Evolutionary conservation across 2,329 filamentous ascomycete species (phyloP).

Genomic region (Clonostachys solani): DNA sequence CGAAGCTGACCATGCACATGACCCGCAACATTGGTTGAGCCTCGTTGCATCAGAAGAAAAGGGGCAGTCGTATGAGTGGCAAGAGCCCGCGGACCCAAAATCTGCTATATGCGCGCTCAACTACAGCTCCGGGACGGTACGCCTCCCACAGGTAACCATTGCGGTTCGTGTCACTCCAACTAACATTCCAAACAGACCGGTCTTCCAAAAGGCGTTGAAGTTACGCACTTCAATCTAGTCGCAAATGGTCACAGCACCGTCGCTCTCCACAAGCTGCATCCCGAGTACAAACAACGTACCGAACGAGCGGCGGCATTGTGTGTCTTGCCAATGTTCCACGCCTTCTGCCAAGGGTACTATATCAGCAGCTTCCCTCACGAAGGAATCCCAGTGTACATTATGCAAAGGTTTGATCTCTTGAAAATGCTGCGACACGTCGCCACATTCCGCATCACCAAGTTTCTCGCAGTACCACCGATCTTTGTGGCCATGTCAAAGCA

Average conservation of each 20-base stretch:
- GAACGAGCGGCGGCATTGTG: constrained; percentile 10
- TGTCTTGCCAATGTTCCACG: constrained; percentile 75
- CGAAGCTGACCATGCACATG: not conserved
- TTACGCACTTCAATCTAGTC: constrained; percentile 74
- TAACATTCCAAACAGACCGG: constrained; percentile 50
- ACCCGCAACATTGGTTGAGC: constrained; percentile 55
- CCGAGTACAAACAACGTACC: constrained; percentile 38
- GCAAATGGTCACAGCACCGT: constrained; percentile 62
- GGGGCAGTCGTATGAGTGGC: constrained; percentile 60
- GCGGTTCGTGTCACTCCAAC: not conserved
- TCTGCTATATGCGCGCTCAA: constrained; percentile 65
- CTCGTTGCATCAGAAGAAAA: constrained; percentile 48
- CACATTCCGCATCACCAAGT: constrained; percentile 61
- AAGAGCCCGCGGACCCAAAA: constrained; percentile 45
- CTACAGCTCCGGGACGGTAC: constrained; percentile 66
- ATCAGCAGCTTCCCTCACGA: constrained; percentile 53
- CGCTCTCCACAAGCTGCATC: constrained; percentile 32
- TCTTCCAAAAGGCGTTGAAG: constrained; percentile 78
- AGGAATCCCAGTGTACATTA: constrained; percentile 68
- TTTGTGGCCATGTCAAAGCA: constrained; percentile 70
- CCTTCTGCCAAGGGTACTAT: constrained; percentile 68
- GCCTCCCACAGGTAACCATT: not conserved
- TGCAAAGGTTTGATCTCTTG: constrained; percentile 73
- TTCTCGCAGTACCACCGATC: constrained; percentile 71
- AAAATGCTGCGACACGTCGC: constrained; percentile 66